Base-by-base conservation (phyloP, 768 basidiomycete genomes). In the Termitomyces sp. region DNA sequence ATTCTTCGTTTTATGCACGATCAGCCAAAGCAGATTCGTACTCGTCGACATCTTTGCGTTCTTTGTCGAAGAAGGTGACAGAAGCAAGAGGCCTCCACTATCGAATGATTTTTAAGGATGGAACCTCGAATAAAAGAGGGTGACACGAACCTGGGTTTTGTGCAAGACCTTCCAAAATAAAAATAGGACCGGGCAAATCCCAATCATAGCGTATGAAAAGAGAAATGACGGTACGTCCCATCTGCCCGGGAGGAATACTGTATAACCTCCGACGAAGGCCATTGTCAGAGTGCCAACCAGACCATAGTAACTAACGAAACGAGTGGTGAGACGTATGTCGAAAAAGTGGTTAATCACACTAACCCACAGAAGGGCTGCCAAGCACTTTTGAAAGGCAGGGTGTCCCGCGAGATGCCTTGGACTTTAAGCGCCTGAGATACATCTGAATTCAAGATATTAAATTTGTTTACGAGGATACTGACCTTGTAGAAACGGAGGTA, bases 361-460 rank as follows among this genome's bases (percentile, higher is more conserved):
- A 26, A 62, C 78, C 70, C 79, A 69, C 75, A 78, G 61, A 80
- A 81, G 5, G 81, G 81, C 57, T 82, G 81, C 78, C 76, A 81
- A 63, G 70, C 72, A 45, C 73, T 72, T 62, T 71, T 75, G 59
- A 79, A 73, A 0, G 81, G 81, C 39, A 82, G 60, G 1, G 67
- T 65, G 28, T 78, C 75, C 33, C 81, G 71, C 20, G 74, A 66
- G 18, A 82, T 77, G 0, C 75, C 74, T 63, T 81, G 81, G 9
- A 58, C 71, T 64, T 77, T 72, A 31, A 81, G 60, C 13, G 75
- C 79, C 79, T 81, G 50, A 42, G 41, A 41, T 52, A 47, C 18
- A 60, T 6, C 12, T 46, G 3, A 29, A 12, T 39, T 12, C 22
- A 1, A 10, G 7, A 37, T 9, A 39, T 20, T 13, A 2, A 26